phyloP scores from a whole-genome alignment of 2,329 filamentous ascomycete species.

The Didymella glomerata region DNA sequence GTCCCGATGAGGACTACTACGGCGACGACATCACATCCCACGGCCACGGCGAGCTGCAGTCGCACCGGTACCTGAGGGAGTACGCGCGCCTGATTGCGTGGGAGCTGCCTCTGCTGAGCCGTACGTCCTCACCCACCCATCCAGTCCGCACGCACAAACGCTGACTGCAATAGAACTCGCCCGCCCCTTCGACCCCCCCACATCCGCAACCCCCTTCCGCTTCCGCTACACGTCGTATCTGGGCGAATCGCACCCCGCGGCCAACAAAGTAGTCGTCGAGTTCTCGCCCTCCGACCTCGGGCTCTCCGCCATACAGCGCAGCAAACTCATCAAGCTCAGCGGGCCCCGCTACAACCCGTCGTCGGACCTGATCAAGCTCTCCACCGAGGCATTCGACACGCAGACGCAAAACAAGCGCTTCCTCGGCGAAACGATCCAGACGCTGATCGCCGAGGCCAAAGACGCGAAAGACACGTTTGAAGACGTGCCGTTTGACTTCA shows the following conservation, averaged over 20 bases:
- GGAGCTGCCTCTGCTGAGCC: conserved; percentile 91
- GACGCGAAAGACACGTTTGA: conserved; percentile 82
- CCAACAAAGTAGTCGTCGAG: conserved; percentile 93
- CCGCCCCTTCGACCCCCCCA: conserved; percentile 71
- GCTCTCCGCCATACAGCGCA: conserved; percentile 71
- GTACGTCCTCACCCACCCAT: conserved; percentile 63
- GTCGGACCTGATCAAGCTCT: conserved; percentile 84
- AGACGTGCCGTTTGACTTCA: conserved; percentile 87
- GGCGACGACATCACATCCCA: conserved; percentile 85
- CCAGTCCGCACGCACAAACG: background rate
- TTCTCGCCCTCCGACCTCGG: conserved; percentile 79
- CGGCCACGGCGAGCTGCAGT: conserved; percentile 86
- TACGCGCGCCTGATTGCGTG: conserved; percentile 88
- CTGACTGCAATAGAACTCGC: conserved; percentile 70
- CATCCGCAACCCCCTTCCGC: conserved; percentile 66
- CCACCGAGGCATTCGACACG: conserved; percentile 85
- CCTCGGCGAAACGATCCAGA: conserved; percentile 78
- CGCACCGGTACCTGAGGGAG: conserved; percentile 86
- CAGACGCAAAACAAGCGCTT: conserved; percentile 98
- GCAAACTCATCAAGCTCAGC: conserved; percentile 87
- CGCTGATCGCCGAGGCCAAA: conserved; percentile 75
- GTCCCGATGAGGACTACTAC: conserved; percentile 69
- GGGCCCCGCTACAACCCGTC: conserved; percentile 88
- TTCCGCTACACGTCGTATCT: conserved; percentile 98
- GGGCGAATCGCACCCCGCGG: conserved; percentile 89